Evolutionary conservation across 2,329 filamentous ascomycete genomes (phyloP), one percentile per base, ranked within the genome.

Genomic region (Coleophoma eucalyptorum): DNA sequence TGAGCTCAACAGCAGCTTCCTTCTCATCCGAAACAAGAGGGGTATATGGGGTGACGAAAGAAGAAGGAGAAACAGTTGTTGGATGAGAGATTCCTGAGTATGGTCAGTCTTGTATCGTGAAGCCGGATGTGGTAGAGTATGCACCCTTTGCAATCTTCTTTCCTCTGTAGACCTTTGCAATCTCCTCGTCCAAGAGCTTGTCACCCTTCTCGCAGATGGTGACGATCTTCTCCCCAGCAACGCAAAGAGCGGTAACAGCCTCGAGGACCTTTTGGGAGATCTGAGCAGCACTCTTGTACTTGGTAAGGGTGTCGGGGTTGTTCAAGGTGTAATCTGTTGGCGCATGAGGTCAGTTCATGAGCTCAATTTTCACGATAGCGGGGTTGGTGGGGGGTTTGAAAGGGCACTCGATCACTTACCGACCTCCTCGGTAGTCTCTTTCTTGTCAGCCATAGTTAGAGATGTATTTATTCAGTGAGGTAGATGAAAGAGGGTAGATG

Each of bases 251-350:
- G 53, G 80, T 76, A 59, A 99, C 93, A 62, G 87, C 87, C 64
- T 91, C 90, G 62, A 99, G 84, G 62, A 96, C 93, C 78, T 93
- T 96, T 72, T 97, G 90, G 47, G 93, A 94, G 74, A 99, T 97
- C 70, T 89, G 81, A 57, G 89, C 93, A 51, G 94, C 94, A 60
- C 89, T 92, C 86, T 96, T 97, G 83, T 97, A 97, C 81, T 97
- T 99, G 75, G 94, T 97, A 65, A 99, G 82, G 65, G 91, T 97
- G 71, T 95, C 89, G 55, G 89, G 90, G 79, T 95, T 94, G 72
- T 85, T 89, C 72, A 97, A 84, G 62, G 89, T 82, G 77, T 95
- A 92, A 71, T 96, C 90, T 96, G 47, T 31, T 13, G 45, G 8
- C 5, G 5, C 6, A 4, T 44, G 32, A n/a, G 35, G 45, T 62